phyloP scores from a whole-genome alignment of 164 flowering plant species.

The Vitis cinerea region DNA sequence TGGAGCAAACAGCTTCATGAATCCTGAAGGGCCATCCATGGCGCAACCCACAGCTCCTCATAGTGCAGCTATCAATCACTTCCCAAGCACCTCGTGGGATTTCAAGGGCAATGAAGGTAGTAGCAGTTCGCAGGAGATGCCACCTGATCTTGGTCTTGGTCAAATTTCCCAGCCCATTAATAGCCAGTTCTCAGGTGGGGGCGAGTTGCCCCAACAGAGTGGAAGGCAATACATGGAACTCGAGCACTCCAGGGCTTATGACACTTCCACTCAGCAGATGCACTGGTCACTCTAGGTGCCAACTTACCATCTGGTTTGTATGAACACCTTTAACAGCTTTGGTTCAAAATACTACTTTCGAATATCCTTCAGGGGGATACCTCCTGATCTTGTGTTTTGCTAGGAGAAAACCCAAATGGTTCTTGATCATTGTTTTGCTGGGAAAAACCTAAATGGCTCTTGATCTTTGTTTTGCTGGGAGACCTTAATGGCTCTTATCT shows the following conservation, averaged over 20 bases:
- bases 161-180: slow-evolving; percentile 37
- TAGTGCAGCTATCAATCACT: neutral
- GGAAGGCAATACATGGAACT: slow-evolving; percentile 53
- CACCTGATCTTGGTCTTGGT: slow-evolving; percentile 38
- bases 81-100: neutral
- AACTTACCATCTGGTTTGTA: neutral
- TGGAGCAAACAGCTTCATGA: slow-evolving; percentile 27
- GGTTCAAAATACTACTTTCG: neutral
- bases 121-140: slow-evolving; percentile 34
- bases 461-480: too few species aligned
- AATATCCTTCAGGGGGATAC: neutral
- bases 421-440: neutral
- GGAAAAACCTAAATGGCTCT: neutral
- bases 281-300: slow-evolving; percentile 49
- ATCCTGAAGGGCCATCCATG: slow-evolving; percentile 16
- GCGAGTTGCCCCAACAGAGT: slow-evolving; percentile 43
- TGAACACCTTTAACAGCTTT: neutral
- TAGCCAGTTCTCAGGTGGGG: slow-evolving; percentile 35
- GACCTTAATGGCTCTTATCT: too few species aligned
- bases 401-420: neutral
- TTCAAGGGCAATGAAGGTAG: slow-evolving; percentile 25
- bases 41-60: neutral
- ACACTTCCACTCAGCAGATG: slow-evolving; percentile 38
- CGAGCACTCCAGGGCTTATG: slow-evolving; percentile 42
- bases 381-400: neutral